These are phyloP conservation scores for Neonectria ditissima DNA, from an alignment of 2,329 filamentous ascomycete species.

Conservation along the genomic window DNA sequence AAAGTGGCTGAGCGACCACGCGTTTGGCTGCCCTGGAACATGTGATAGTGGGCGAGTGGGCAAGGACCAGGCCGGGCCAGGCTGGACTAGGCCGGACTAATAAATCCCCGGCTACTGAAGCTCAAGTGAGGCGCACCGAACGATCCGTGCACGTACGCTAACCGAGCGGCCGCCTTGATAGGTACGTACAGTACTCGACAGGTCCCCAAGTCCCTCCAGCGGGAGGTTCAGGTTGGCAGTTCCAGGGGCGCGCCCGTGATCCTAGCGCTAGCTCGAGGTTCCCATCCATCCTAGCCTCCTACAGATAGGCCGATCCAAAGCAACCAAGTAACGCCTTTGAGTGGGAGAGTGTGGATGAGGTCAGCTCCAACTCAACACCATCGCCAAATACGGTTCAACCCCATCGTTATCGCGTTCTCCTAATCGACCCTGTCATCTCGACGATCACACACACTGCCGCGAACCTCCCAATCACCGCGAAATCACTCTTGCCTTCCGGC, in stretches of 20 bases:
- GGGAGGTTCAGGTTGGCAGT: conserved; percentile 3
- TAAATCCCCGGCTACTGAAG: conserved; percentile 4
- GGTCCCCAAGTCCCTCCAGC: conserved; percentile 2
- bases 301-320: conserved; percentile 18
- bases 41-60: conserved; percentile 24
- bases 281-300: conserved; percentile 5
- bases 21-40: conserved; percentile 23
- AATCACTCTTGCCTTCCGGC: conserved; percentile 28
- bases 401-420: conserved; percentile 40
- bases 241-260: conserved; percentile 28
- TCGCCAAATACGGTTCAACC: conserved; percentile 36
- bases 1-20: conserved; percentile 24
- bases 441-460: conserved; percentile 20
- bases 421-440: conserved; percentile 13
- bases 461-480: conserved; percentile 20
- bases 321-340: conserved; percentile 7
- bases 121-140: not conserved
- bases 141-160: conserved; percentile 11
- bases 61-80: conserved; percentile 13
- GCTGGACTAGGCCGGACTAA: conserved; percentile 22
- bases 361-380: conserved; percentile 43
- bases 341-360: conserved; percentile 33
- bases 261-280: conserved; percentile 30
- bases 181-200: no score
- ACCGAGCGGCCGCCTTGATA: conserved; percentile 3